Conservation (phyloP, 1,284 basidiomycete genomes). For the Golubevia pallescens region DNA sequence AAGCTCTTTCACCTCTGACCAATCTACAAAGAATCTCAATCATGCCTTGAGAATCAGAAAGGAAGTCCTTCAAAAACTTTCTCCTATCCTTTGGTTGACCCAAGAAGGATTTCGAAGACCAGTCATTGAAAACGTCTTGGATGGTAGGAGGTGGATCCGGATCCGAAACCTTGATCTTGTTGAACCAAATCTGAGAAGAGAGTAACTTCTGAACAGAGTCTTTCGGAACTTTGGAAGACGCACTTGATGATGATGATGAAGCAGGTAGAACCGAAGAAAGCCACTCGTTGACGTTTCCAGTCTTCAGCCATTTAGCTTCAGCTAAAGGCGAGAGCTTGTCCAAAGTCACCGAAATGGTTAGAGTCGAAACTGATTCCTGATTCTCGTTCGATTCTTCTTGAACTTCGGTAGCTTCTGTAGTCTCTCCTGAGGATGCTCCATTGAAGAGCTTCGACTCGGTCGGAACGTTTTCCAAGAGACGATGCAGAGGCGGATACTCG, state of each 20-base stretch:
- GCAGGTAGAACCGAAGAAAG: conserved; percentile 19
- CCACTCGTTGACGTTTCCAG: conserved; percentile 27
- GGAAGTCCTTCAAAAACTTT: conserved; percentile 19
- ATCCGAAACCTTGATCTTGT: conserved; percentile 40
- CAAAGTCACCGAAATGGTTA: conserved; percentile 7
- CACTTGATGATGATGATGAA: conserved; percentile 4
- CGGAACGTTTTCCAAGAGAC: background rate
- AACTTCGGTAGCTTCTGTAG: background rate
- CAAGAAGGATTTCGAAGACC: conserved; percentile 31
- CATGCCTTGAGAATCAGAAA: conserved; percentile 2
- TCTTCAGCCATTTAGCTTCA: conserved; percentile 40
- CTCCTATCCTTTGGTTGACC: conserved; percentile 25
- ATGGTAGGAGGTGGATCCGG: conserved; percentile 48
- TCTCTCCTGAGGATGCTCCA: background rate
- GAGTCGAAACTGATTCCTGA: too few species aligned
- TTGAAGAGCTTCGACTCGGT: background rate
- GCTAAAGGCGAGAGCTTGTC: conserved; percentile 21
- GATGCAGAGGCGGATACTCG: conserved; percentile 1
- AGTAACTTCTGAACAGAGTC: background rate
- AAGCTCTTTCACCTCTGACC: conserved; percentile 9
- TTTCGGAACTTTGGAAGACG: background rate
- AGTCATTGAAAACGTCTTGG: conserved; percentile 23
- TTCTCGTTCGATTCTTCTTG: too few species aligned
- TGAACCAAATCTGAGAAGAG: conserved; percentile 24
- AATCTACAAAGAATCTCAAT: conserved; percentile 15